A percentile compares a stretch with the other conserved stretches of the same genome.
Evolutionary conservation across 495 filamentous ascomycete genomes (phyloP).

Genomic region (Xylona heveae): DNA sequence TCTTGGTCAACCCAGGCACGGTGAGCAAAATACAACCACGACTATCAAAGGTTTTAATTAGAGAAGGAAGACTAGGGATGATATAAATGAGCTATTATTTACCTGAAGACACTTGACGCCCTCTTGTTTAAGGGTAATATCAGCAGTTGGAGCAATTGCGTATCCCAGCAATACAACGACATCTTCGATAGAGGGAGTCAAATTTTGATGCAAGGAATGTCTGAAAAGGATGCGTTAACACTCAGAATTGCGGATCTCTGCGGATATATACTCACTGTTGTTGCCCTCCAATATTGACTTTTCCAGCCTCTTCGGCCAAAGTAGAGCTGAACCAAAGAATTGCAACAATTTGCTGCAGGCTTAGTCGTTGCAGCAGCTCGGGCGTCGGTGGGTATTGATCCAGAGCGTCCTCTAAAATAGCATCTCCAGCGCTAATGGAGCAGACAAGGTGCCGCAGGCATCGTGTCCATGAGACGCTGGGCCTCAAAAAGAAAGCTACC

Average conservation of each 20-base stretch:
- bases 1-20: constrained; percentile 30
- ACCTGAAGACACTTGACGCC: constrained; percentile 40
- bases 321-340: constrained; percentile 52
- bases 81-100: constrained; percentile 4
- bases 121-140: constrained; percentile 18
- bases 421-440: constrained; percentile 32
- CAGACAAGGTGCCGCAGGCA: constrained; percentile 48
- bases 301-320: constrained; percentile 57
- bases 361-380: constrained; percentile 30
- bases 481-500: constrained; percentile 57
- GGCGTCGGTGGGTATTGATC: constrained; percentile 27
- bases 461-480: constrained; percentile 41
- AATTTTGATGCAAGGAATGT: constrained; percentile 26
- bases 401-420: constrained; percentile 23
- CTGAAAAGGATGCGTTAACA: constrained; percentile 9
- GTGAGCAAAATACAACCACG: constrained; percentile 51
- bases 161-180: constrained; percentile 23
- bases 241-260: constrained; percentile 4
- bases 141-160: constrained; percentile 15
- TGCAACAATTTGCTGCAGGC: constrained; percentile 28
- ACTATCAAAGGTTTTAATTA: constrained; percentile 13
- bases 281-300: constrained; percentile 32
- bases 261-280: constrained; percentile 24
- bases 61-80: background rate
- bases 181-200: constrained; percentile 29